Base-by-base conservation (phyloP, 225 moss, liverwort and hornwort genomes). In the Sphagnum tenellum region DNA sequence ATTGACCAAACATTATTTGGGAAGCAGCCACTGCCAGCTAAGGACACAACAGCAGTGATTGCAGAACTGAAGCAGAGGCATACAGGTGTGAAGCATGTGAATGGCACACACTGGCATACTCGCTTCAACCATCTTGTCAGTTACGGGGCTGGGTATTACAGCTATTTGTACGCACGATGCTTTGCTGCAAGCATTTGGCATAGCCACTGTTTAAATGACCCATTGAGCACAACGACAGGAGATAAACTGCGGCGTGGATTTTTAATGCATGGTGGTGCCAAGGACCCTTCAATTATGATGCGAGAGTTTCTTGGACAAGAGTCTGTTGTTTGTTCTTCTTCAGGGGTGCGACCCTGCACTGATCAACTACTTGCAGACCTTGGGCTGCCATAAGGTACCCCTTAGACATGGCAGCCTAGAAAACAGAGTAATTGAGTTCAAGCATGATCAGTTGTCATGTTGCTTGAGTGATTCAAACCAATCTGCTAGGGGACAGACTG, bases 21-120 rank as follows among this genome's bases (percentile, higher is more conserved):
- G 49, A 82, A 80, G 70, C 93, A 98, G 73, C 98, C 98, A 2
- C 71, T 98, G 46, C 90, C 89, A 48, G 93, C 82, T 45, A 86
- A 87, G 70, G 90, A 93, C 67, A 98, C 98, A 45, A 87, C 98
- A 53, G 77, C 90, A 58, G 89, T 90, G 53, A 72, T 98, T 69
- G 90, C 98, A 60, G 83, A 90, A 66, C 74, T 98, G 79, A 93
- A 93, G 70, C 78, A 83, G 49, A 79, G 81, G 65, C 87, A 93
- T 66, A 98, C 92, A 58, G 89, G 85, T 72, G 67, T 89, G 61
- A 93, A 77, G 67, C 93, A 98, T 71, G 86, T 98, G n/a, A 85
- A 98, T 71, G 98, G 98, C 81, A 98, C 93, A 29, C 98, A 98
- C 66, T 98, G 98, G 98, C 98, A 98, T 63, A 93, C 98, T 60